These are phyloP conservation scores for Leersia perrieri DNA, from an alignment of 176 grass and related monocot genomes.

Conservation along the genomic window DNA sequence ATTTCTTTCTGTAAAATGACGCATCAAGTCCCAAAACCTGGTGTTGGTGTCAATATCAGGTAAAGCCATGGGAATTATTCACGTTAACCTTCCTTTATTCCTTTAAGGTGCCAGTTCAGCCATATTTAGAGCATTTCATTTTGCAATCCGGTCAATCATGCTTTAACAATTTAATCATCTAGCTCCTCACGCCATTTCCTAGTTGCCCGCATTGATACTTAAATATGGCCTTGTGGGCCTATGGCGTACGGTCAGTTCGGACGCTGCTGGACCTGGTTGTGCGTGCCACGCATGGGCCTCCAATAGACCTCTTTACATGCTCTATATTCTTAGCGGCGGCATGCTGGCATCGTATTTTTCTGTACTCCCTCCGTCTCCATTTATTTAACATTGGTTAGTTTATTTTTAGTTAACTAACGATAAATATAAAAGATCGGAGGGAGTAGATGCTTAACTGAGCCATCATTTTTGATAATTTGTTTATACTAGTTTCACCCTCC, in stretches of 20 bases:
- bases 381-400: too few species aligned
- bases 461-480: background rate
- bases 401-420: too few species aligned
- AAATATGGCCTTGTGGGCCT: too few species aligned
- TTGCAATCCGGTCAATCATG: background rate
- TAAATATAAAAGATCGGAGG: too few species aligned
- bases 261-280: background rate
- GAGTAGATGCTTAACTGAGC: background rate
- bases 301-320: background rate
- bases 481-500: too few species aligned
- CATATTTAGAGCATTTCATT: background rate
- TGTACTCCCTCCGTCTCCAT: too few species aligned
- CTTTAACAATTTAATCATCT: background rate
- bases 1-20: background rate
- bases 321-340: background rate
- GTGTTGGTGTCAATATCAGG: background rate
- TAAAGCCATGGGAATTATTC: background rate
- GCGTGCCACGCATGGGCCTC: background rate
- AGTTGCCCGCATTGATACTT: background rate
- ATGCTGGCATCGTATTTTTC: background rate
- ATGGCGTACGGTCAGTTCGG: background rate
- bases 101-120: background rate
- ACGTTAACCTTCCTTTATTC: background rate
- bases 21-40: background rate
- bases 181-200: background rate